phyloP scores from a whole-genome alignment of 2,329 filamentous ascomycete species.

The Neospermospora avenae region DNA sequence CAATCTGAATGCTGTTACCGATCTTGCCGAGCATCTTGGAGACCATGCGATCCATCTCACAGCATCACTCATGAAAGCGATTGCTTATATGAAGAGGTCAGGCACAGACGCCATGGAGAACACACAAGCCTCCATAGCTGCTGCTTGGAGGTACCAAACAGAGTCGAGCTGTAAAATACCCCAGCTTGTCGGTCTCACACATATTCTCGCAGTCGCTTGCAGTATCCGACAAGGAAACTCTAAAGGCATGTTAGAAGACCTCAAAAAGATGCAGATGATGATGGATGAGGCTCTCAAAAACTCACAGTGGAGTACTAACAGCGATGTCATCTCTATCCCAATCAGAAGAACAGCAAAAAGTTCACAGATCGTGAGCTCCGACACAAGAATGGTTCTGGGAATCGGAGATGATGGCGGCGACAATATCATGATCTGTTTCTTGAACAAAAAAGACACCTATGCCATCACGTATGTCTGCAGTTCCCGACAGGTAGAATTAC shows the following conservation, averaged over 20 bases:
- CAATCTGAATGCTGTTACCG: conserved; percentile 62
- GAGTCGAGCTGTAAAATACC: conserved; percentile 60
- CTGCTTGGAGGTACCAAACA: conserved; percentile 67
- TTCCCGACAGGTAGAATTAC: background rate
- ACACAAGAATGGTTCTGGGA: conserved; percentile 55
- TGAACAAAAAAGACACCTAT: conserved; percentile 56
- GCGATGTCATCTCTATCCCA: conserved; percentile 50
- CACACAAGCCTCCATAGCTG: conserved; percentile 71
- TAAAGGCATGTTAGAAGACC: conserved; percentile 55
- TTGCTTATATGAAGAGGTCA: conserved; percentile 63
- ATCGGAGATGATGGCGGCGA: conserved; percentile 45
- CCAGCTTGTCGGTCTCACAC: conserved; percentile 62
- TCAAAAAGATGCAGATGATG: conserved; percentile 57
- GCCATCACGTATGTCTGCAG: conserved; percentile 28
- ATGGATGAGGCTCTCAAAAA: conserved; percentile 53
- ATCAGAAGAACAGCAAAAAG: conserved; percentile 50
- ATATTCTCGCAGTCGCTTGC: conserved; percentile 68
- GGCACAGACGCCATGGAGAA: conserved; percentile 65
- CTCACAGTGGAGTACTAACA: conserved; percentile 34
- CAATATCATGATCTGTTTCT: conserved; percentile 56
- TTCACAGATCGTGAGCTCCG: conserved; percentile 51
- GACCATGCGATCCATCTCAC: conserved; percentile 65
- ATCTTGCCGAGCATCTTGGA: conserved; percentile 55
- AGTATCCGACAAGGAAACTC: conserved; percentile 62
- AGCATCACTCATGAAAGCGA: conserved; percentile 64